phyloP scores from a whole-genome alignment of 106 monocot species.

The Acanthochlamys bracteata region DNA sequence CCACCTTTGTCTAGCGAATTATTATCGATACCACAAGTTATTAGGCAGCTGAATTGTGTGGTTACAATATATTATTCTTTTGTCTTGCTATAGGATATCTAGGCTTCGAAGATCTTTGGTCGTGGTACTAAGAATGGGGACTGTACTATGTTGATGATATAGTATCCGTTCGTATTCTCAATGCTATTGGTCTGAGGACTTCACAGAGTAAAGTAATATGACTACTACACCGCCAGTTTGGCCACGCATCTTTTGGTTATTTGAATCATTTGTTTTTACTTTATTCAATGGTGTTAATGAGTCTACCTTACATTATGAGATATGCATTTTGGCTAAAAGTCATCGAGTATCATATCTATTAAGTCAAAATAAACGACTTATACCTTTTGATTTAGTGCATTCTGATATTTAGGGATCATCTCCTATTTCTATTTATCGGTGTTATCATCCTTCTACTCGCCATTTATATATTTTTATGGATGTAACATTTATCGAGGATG shows the following conservation, averaged over 20 bases:
- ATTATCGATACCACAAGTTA: background rate
- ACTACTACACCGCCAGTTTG: background rate
- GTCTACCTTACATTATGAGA: background rate
- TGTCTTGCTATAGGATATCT: background rate
- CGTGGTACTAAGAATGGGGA: background rate
- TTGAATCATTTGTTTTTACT: background rate
- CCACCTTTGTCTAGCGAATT: background rate
- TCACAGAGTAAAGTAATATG: background rate
- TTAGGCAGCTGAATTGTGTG: background rate
- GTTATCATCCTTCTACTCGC: constrained; percentile 1
- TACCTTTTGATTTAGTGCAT: background rate
- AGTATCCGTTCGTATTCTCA: background rate
- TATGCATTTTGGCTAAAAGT: background rate
- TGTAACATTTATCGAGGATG: background rate
- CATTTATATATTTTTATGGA: background rate
- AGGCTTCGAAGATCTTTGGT: background rate
- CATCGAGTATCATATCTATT: background rate
- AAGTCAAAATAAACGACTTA: background rate
- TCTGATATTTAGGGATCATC: background rate
- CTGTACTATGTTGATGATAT: background rate
- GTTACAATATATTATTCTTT: background rate
- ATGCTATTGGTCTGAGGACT: background rate
- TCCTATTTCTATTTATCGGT: background rate
- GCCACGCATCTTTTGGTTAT: background rate
- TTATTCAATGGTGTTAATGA: background rate